Percentiles rank a stretch among this genome's conserved stretches.
These are phyloP conservation scores for Talaromyces sp. DNA, from an alignment of 2,329 filamentous ascomycete genomes.

Conservation along the genomic window DNA sequence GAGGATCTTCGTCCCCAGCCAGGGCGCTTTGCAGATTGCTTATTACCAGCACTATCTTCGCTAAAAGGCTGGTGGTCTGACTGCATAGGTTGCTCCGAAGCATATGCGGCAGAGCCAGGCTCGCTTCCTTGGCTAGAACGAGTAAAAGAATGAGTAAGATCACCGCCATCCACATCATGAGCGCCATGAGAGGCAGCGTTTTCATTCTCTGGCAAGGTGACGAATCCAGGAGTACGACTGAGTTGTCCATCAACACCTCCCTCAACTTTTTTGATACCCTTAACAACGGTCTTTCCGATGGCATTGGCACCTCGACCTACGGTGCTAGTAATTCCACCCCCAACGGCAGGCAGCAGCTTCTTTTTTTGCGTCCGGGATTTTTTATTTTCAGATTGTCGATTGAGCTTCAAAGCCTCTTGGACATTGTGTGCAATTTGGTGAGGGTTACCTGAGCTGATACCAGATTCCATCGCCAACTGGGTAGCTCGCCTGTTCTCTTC, in stretches of 20 bases:
- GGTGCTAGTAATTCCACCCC: conserved; percentile 44
- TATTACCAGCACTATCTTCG: neutral
- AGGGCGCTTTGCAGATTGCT: conserved; percentile 14
- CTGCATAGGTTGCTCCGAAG: neutral
- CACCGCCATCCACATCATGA: conserved; percentile 1
- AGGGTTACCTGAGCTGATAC: conserved; percentile 53
- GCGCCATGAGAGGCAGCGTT: neutral
- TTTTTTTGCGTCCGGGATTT: conserved; percentile 17
- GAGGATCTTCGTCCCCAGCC: conserved; percentile 30
- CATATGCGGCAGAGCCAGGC: neutral
- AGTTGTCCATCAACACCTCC: conserved; percentile 31
- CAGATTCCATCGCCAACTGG: conserved; percentile 43
- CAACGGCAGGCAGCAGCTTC: conserved; percentile 43
- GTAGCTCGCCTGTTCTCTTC: conserved; percentile 45
- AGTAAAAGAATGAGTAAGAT: conserved; percentile 5
- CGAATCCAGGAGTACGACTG: conserved; percentile 29
- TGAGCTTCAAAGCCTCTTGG: conserved; percentile 40
- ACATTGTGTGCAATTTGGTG: conserved; percentile 50
- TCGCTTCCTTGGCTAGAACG: conserved; percentile 9
- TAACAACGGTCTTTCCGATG: conserved; percentile 42
- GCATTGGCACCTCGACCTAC: conserved; percentile 46
- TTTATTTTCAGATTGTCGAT: conserved; percentile 13
- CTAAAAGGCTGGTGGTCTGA: neutral
- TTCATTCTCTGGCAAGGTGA: conserved; percentile 10
- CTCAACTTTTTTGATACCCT: conserved; percentile 37